phyloP scores from a whole-genome alignment of 2,329 filamentous ascomycete species.

The Pseudogymnoascus sp. region DNA sequence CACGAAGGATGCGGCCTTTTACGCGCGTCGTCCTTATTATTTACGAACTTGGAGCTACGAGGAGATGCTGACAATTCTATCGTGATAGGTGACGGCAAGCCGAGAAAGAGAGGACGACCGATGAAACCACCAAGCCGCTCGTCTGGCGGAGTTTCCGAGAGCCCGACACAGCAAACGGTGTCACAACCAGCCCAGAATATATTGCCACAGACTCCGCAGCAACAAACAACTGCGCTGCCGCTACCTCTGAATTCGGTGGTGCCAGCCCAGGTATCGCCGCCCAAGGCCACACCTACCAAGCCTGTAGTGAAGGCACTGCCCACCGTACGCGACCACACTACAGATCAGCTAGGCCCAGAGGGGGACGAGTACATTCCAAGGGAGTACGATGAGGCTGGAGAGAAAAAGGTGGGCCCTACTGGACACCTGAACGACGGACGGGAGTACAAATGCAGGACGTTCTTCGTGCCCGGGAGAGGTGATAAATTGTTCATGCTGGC shows the following conservation, averaged over 20 bases:
- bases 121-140: conserved; percentile 31
- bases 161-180: conserved; percentile 44
- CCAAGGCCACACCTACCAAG: conserved; percentile 75
- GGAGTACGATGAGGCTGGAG: conserved; percentile 85
- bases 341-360: conserved; percentile 80
- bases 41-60: not conserved
- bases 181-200: conserved; percentile 34
- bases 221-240: conserved; percentile 27
- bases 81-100: conserved; percentile 34
- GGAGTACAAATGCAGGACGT: conserved; percentile 88
- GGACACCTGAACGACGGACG: conserved; percentile 75
- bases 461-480: conserved; percentile 81
- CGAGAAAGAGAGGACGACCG: conserved; percentile 29
- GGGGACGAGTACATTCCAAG: conserved; percentile 92
- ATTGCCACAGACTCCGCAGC: conserved; percentile 48
- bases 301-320: conserved; percentile 85
- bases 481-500: conserved; percentile 98
- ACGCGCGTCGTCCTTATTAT: not conserved
- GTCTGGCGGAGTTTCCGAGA: conserved; percentile 45
- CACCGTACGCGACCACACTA: conserved; percentile 93
- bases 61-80: conserved; percentile 12
- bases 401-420: conserved; percentile 82
- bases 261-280: conserved; percentile 50
- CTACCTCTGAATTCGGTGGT: conserved; percentile 23
- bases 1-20: not conserved